Conservation (phyloP, 257 asterid species). For the Solanum sitiens region DNA sequence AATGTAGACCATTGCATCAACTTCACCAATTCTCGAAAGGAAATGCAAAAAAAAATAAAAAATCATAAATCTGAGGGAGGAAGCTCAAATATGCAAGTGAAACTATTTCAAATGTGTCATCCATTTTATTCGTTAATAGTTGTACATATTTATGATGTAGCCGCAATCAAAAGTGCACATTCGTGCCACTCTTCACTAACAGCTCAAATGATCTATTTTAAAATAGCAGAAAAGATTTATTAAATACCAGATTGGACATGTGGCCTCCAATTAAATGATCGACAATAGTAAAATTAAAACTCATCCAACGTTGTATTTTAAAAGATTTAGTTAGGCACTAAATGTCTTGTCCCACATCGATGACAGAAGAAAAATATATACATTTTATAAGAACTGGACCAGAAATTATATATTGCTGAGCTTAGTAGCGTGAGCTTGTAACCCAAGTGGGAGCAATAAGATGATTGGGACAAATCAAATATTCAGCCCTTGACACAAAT, state of each 20-base stretch:
- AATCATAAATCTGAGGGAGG: too few relatives aligned
- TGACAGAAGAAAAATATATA: too few relatives aligned
- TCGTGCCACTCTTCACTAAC: neutral
- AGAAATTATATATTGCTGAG: too few relatives aligned
- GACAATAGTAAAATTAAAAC: neutral
- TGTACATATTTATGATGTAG: too few relatives aligned
- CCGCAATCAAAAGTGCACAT: neutral
- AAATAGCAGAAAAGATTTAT: too few relatives aligned
- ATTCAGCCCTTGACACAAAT: neutral
- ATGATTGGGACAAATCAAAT: neutral
- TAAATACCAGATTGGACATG: neutral
- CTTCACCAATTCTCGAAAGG: too few relatives aligned
- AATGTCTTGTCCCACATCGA: neutral
- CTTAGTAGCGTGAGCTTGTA: neutral
- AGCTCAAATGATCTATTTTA: neutral
- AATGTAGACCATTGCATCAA: too few relatives aligned
- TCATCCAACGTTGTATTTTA: neutral
- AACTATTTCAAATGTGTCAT: neutral
- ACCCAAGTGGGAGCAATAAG: neutral
- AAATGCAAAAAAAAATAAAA: too few relatives aligned
- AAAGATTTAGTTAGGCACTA: neutral
- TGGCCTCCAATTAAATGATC: neutral
- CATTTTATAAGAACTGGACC: neutral
- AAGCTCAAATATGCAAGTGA: too few relatives aligned
- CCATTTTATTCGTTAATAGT: neutral